Base-by-base conservation (phyloP, 2,329 filamentous ascomycete species). In the Calonectria pteridis region DNA sequence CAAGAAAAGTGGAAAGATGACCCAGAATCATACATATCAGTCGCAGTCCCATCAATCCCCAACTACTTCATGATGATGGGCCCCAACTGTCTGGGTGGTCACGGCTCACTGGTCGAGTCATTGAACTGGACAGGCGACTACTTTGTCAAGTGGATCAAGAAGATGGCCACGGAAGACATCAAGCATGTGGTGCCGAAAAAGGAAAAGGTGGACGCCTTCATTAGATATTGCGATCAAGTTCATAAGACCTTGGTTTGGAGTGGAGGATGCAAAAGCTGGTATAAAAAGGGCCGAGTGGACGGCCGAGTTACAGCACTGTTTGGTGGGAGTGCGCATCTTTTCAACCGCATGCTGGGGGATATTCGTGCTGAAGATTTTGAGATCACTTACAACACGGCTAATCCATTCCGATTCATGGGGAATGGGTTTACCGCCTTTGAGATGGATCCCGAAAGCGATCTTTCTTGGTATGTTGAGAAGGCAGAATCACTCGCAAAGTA, bases 1-100 rank as follows among this genome's bases (percentile, higher is more conserved):
- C 84, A 89, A 23, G 83, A 90, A 40, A 82, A 87, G 1, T 92
- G 91, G 90, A 84, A 87, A 2, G 78, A 80, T n/a, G 78, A 80
- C 28, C 80, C 81, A 4, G 79, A 82, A 46, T 78, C 80, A 0
- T 83, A 83, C 64, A 46, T 83, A n/a, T 80, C 76, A 2, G 78
- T 83, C 1, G 78, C 82, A 0, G 78, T 81, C 1, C 81, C 80
- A 1, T 76, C 79, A 2, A 81, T 82, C 40, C 81, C 81, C 28
- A 83, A 83, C 59, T 82, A 82, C 70, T 83, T 83, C 69, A 79
- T 79, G 71, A 79, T 79, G 77, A 79, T 79, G 77, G 77, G 77
- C 0, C 77, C 77, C 0, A 79, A 79, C 62, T 78, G 77, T 14
- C 72, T 78, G 3, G 77, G 77, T 3, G 77, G 77, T 0, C 77